Base-by-base conservation (phyloP, 2,329 filamentous ascomycete genomes). In the Phialocephala subalpina region DNA sequence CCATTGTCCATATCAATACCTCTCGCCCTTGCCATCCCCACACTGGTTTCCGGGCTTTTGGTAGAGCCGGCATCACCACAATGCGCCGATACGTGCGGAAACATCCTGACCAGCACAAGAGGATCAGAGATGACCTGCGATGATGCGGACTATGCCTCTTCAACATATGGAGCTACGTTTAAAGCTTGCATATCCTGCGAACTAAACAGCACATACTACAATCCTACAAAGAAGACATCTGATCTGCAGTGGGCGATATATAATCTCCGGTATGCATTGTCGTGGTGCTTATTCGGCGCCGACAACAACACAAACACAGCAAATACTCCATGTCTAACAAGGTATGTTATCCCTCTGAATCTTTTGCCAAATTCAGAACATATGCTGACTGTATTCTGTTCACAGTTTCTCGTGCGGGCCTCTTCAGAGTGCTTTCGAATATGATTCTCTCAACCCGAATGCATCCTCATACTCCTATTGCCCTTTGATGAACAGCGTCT, bases 221-320 rank as follows among this genome's bases (percentile, higher is more conserved):
- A 77, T 68, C 77, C 73, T 6, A 61, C 72, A 6, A 73, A 78
- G 20, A 80, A 80, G 16, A 70, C 82, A 63, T 84, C 86, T 0
- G 87, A 90, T 70, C 76, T 84, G 12, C 80, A 86, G 69, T 83
- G 80, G 67, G 77, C 83, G 59, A 76, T 90, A 18, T 90, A 88
- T 69, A 90, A 90, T 69, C 69, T 89, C 60, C 82, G 87, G 73
- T 89, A 83, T 71, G 80, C 85, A 6, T 69, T 84, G 1, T 84
- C 83, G 1, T 82, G 83, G 70, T 90, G 88, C 71, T 70, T 90
- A 0, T 90, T 82, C 66, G 84, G 83, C 1, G 74, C 77, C 6
- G 82, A 82, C 0, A 76, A 80, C 35, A 82, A 85, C 62, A 70
- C 79, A 1, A 69, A 80, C 12, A 73, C 79, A 12, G 75, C 75